Conservation (phyloP, 345 rosid genomes). For the Triadica sebifera region DNA sequence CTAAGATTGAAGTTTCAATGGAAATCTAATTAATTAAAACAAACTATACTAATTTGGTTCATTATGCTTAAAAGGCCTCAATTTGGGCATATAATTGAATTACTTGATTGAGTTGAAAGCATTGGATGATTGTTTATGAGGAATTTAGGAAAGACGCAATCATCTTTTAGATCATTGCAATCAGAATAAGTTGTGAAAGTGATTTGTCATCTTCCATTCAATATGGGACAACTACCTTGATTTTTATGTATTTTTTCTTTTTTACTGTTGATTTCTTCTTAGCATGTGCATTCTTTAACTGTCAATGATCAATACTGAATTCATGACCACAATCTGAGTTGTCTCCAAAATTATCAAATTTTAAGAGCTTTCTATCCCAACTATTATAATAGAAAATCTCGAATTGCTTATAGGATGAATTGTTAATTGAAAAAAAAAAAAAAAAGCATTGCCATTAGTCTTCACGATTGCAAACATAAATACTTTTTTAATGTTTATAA, state of each 20-base stretch:
- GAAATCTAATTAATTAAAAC: too few species aligned
- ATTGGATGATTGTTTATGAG: neutral
- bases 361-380: neutral
- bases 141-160: too few species aligned
- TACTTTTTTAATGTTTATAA: neutral
- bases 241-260: too few species aligned
- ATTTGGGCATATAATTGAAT: neutral
- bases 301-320: neutral
- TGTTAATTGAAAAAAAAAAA: neutral
- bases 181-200: conserved; percentile 27
- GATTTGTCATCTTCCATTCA: conserved; percentile 25
- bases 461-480: neutral
- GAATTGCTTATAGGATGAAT: neutral
- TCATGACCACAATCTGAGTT: neutral
- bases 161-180: too few species aligned
- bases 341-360: neutral
- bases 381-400: neutral
- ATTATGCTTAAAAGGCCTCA: neutral
- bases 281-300: neutral
- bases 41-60: too few species aligned
- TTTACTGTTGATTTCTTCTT: neutral
- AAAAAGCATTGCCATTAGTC: neutral
- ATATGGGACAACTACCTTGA: neutral
- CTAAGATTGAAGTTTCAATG: too few species aligned
- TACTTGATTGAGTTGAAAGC: neutral